Base-by-base conservation (phyloP, 139 green algal species). In the Trebouxia sp. region DNA sequence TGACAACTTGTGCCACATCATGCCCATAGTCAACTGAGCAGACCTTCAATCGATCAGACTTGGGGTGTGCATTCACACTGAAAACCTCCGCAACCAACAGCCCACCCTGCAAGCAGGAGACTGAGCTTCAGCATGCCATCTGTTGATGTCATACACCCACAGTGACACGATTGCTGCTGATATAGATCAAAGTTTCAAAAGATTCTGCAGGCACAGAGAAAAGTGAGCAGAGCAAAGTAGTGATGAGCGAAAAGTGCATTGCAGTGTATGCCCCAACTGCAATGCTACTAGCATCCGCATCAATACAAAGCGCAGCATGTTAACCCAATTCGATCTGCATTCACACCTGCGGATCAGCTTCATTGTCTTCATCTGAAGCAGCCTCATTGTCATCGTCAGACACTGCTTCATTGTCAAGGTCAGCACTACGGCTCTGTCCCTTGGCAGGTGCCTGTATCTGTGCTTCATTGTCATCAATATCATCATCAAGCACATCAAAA, bases 261-360 rank as follows among this genome's bases (percentile, higher is more conserved):
- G n/a, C n/a, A n/a, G n/a, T n/a, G n/a, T n/a, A n/a, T n/a, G n/a
- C n/a, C n/a, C n/a, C n/a, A n/a, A n/a, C n/a, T n/a, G n/a, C n/a
- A n/a, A n/a, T n/a, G n/a, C n/a, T n/a, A n/a, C n/a, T n/a, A n/a
- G n/a, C n/a, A n/a, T n/a, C n/a, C n/a, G n/a, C n/a, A n/a, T n/a
- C n/a, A n/a, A n/a, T n/a, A n/a, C n/a, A n/a, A n/a, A n/a, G n/a
- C n/a, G n/a, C n/a, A n/a, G n/a, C n/a, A n/a, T n/a, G n/a, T n/a
- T n/a, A n/a, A n/a, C n/a, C 62, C 93, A 88, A 24, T 88, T 86
- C 72, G 93, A 94, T 47, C 92, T 90, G 77, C 95, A 89, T 35
- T 81, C 81, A 15, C 80, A 39, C 62, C 92, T 87, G 15, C 45
- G 84, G 14, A 84, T 55, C 6, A 90, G 48, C 80, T 88, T 82